Evolutionary conservation across 495 filamentous ascomycete species (phyloP), one percentile per base, ranked within the genome.

Genomic region (Lophium mytilinum): DNA sequence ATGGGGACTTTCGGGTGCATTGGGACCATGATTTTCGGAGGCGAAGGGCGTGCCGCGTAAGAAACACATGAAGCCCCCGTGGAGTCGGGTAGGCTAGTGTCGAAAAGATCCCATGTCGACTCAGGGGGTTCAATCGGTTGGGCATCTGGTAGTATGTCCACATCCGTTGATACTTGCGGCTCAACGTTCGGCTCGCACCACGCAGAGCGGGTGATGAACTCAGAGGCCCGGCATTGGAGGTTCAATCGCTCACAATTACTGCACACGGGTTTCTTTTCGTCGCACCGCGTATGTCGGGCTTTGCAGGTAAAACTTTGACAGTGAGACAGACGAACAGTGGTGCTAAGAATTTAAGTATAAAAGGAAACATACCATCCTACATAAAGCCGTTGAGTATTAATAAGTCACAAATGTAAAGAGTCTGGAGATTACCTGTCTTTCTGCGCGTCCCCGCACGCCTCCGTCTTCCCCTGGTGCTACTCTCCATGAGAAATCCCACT

Each of bases 231-330:
- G 40, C 57, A 64, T 19, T 53, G 56, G 0, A 64, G 49, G 33
- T 64, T 53, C 5, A 64, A 51, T 4, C 61, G 42, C 39, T 49
- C 52, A 17, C 61, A 64, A 37, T 60, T 64, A 34, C 61, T 41
- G 47, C 61, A 60, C 8, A 60, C 50, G 6, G 61, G 61, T 24
- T 60, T 60, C 43, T 53, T 64, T 34, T 64, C 61, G 34, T 64
- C 57, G 49, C 61, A 64, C 12, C 61, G 51, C 3, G 56, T 52
- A 36, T 64, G 61, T 4, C 61, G 56, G 5, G 57, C 34, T 46
- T 64, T 64, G 45, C 61, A 64, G 8, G 56, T 64, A 24, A 51
- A 50, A 37, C 61, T 64, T 2, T 3, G 30, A 50, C 24, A 30
- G 37, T 52, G 41, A 57, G 34, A 11, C 1, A 17, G 14, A n/a